Conservation (phyloP, 371 early-diverging fungal genomes). For the Rhizomucor miehei region DNA sequence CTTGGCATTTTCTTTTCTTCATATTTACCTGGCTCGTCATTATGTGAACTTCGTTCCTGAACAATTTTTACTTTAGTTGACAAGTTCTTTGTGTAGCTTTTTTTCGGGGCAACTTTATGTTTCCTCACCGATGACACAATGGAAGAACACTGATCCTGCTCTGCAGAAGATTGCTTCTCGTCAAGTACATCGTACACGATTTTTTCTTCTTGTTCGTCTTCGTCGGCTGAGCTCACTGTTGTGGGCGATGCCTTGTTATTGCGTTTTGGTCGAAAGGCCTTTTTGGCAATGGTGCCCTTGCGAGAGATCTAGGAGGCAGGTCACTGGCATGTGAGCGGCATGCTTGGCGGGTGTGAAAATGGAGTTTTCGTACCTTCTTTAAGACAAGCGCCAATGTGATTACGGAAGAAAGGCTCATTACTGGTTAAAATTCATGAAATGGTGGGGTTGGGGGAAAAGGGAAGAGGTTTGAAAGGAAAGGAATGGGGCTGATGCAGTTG, state of each 20-base stretch:
- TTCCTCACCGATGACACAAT: too few relatives aligned
- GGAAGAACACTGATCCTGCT: too few relatives aligned
- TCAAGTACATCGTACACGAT: not conserved
- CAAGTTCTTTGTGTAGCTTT: too few relatives aligned
- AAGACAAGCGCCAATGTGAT: constrained; percentile 18
- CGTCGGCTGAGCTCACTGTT: too few relatives aligned
- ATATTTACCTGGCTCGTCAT: too few relatives aligned
- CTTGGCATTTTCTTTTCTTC: not conserved
- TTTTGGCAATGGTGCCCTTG: constrained; percentile 5
- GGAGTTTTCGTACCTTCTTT: constrained; percentile 17
- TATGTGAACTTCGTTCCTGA: too few relatives aligned
- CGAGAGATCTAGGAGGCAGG: not conserved
- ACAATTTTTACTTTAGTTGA: too few relatives aligned
- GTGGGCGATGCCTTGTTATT: not conserved
- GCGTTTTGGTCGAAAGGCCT: constrained; percentile 2
- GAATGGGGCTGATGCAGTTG: constrained; percentile 15
- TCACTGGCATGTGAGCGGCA: not conserved
- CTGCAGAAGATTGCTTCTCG: too few relatives aligned
- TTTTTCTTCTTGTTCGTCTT: constrained; percentile 2
- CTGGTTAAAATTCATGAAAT: constrained; percentile 6
- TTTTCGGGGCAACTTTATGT: too few relatives aligned
- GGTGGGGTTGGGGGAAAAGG: too few relatives aligned
- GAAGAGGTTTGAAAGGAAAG: constrained; percentile 17
- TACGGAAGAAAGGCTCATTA: constrained; percentile 22
- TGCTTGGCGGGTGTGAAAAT: constrained; percentile 18